Evolutionary conservation across 495 filamentous ascomycete species (phyloP), one percentile per base, ranked within the genome.

Genomic region (Talaromyces proteolyticus): DNA sequence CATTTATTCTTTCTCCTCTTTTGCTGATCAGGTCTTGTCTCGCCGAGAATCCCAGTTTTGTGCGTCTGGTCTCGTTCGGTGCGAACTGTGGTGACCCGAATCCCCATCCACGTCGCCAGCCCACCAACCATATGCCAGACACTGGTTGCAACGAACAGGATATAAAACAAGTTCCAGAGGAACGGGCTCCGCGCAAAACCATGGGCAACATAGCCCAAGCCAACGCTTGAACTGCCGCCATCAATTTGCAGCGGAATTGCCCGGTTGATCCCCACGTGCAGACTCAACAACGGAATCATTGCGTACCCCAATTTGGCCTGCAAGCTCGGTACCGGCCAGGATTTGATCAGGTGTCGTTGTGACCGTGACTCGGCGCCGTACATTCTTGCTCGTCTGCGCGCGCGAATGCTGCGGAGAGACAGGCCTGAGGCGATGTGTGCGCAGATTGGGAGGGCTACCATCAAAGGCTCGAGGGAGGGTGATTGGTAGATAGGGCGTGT

Each of bases 101-200:
- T 71, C 25, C 72, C 70, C 57, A 88, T 70, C 88, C 88, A 93
- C 62, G 78, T 81, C 16, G 87, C 86, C 74, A 79, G 80, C 0
- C 91, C 91, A 75, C 88, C 94, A 19, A 88, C 78, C 55, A 91
- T 80, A 69, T 96, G 91, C 52, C 83, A 90, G 17, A 76, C 82
- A 5, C 82, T 88, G 0, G 86, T 65, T 3, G 75, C 75, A 19
- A 96, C 69, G 58, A 96, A 75, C 11, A 78, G 68, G 3, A 71
- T 59, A 58, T 91, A 95, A 14, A 85, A 80, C 1, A 74, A 51
- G 67, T 82, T 85, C 45, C 79, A 80, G n/a, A 87, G 68, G 12
- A 78, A 48, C 6, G 80, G 77, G 62, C 81, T 79, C 23, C 80
- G 76, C 36, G 81, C 82, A 62, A 96, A 90, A 4, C 89, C 91